Base-by-base conservation (phyloP, 2,329 filamentous ascomycete genomes). In the Sporothrix protearum region DNA sequence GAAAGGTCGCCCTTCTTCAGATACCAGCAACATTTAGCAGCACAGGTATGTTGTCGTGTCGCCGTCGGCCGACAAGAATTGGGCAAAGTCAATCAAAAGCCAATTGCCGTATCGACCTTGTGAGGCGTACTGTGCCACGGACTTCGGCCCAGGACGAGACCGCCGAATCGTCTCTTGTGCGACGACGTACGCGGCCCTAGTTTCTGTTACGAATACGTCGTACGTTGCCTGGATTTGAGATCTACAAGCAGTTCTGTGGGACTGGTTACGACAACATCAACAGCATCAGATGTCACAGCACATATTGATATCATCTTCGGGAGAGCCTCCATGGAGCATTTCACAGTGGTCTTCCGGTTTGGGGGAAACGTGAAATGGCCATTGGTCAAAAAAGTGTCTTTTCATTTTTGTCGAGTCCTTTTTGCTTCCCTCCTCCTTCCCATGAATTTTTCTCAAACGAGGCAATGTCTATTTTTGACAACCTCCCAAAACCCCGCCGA, bases 271-370 rank as follows among this genome's bases (percentile, higher is more conserved):
- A 36, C 33, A 36, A 8, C 33, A 36, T 36, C 33, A 36, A 63
- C 63, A 22, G 42, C 19, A 71, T 25, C 49, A 51, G 53, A 49
- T 45, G 68, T 10, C 30, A 68, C 70, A 61, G 22, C 16, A 25
- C n/a, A 53, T 16, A 19, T 28, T 28, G n/a, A 8, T 4, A 25
- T 73, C 75, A 81, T 83, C 88, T 91, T 90, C 88, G 89, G 89
- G 89, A 91, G 81, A 79, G 88, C 88, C 89, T 91, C 90, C 88
- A 91, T 90, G 89, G 88, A 90, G 81, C 89, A 90, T 86, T 88
- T 89, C 89, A 90, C 88, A 84, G 80, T 81, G 80, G 80, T 64
- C 5, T 69, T 61, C 51, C 59, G 47, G 22, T 61, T 25, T 45
- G 30, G 30, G n/a, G 36, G 59, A 45, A 70, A 72, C 70, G 87